phyloP scores from a whole-genome alignment of 176 grass and related monocot species.

The Elymus sibiricus region DNA sequence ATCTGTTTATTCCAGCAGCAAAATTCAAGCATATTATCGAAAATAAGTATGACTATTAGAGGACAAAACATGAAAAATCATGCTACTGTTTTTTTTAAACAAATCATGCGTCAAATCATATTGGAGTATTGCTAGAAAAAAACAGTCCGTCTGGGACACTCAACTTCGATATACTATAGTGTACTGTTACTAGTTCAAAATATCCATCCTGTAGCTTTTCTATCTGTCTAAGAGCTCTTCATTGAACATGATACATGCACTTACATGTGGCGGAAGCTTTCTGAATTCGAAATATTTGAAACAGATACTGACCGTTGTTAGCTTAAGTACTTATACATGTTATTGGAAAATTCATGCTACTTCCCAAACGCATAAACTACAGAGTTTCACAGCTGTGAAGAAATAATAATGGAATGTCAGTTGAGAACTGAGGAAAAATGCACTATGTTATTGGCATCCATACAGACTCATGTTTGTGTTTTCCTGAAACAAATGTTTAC shows the following conservation, averaged over 20 bases:
- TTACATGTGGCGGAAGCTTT: background rate
- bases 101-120: background rate
- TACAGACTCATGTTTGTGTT: background rate
- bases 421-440: background rate
- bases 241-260: background rate
- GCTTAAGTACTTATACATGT: background rate
- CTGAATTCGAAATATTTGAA: background rate
- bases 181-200: background rate
- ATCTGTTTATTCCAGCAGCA: conserved; percentile 26
- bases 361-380: background rate
- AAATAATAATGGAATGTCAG: background rate
- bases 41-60: background rate
- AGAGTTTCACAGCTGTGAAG: background rate
- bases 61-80: background rate
- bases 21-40: background rate
- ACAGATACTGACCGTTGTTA: background rate
- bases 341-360: background rate
- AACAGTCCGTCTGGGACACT: background rate
- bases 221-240: background rate
- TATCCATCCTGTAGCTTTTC: background rate
- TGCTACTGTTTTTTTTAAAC: background rate
- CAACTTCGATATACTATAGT: background rate
- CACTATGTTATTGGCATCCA: background rate
- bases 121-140: background rate
- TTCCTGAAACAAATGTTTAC: no score